These are phyloP conservation scores for Lasiosphaeria hispida DNA, from an alignment of 495 filamentous ascomycete species.

Conservation along the genomic window DNA sequence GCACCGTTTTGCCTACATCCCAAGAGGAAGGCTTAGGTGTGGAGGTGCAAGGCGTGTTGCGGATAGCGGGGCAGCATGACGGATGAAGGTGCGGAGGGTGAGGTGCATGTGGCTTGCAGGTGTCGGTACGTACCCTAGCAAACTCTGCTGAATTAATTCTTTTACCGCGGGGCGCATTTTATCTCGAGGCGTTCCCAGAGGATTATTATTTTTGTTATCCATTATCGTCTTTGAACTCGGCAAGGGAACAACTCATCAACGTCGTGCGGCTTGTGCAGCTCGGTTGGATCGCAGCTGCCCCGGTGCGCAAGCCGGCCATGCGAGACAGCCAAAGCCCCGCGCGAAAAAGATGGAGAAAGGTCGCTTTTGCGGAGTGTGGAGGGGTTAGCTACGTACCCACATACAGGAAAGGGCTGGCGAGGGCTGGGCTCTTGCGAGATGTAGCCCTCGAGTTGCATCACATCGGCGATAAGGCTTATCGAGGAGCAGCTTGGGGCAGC, in stretches of 20 bases:
- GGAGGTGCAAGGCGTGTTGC: not conserved
- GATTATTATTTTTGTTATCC: not conserved
- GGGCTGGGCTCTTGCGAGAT: not conserved
- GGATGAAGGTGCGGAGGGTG: not conserved
- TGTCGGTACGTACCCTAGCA: not conserved
- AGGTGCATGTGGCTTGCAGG: conserved; percentile 11
- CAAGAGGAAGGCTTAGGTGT: no score
- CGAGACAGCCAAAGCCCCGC: conserved; percentile 23
- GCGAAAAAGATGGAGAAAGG: conserved; percentile 9
- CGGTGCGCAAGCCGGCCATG: conserved; percentile 12
- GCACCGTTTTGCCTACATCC: not conserved
- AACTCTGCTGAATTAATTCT: no score
- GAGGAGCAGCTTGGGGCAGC: not conserved
- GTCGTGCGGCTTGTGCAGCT: conserved; percentile 3
- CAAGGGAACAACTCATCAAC: conserved; percentile 9
- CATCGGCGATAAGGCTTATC: conserved; percentile 16
- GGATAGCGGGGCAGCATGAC: not conserved
- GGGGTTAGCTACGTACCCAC: not conserved
- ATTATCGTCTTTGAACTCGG: not conserved
- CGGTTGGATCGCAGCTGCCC: conserved; percentile 24
- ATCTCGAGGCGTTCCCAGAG: not conserved
- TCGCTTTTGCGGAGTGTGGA: not conserved
- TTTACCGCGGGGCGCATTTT: not conserved
- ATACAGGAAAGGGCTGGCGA: conserved; percentile 1
- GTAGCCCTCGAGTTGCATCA: not conserved